phyloP scores from a whole-genome alignment of 345 rosid genomes.

The Eucalyptus decipiens region DNA sequence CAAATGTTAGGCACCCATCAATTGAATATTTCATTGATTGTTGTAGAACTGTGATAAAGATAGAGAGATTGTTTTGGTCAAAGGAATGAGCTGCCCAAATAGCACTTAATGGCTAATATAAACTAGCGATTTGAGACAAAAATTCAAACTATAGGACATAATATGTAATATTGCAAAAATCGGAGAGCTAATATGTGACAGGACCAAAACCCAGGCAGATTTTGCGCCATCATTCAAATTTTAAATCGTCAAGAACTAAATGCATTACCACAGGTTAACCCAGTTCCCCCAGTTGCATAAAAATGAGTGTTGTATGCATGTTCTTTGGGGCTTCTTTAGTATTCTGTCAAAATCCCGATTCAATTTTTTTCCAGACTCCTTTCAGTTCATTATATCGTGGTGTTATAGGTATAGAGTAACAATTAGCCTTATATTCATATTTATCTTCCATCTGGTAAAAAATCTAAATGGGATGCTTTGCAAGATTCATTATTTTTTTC shows the following conservation, averaged over 20 bases:
- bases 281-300: too few species aligned
- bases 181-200: not conserved
- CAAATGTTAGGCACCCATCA: not conserved
- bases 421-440: not conserved
- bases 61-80: not conserved
- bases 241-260: not conserved
- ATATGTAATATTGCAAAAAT: not conserved
- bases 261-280: too few species aligned
- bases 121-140: not conserved
- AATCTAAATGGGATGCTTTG: not conserved
- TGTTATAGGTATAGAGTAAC: not conserved
- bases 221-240: not conserved
- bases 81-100: not conserved
- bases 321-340: not conserved
- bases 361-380: not conserved
- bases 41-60: not conserved
- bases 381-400: not conserved
- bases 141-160: not conserved
- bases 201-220: not conserved
- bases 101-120: not conserved
- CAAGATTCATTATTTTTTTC: not conserved
- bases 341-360: not conserved
- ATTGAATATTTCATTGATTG: not conserved
- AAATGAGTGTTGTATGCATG: not conserved
- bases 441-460: not conserved